Base-by-base conservation (phyloP, 768 basidiomycete species). In the Lactifluus subvellereus region DNA sequence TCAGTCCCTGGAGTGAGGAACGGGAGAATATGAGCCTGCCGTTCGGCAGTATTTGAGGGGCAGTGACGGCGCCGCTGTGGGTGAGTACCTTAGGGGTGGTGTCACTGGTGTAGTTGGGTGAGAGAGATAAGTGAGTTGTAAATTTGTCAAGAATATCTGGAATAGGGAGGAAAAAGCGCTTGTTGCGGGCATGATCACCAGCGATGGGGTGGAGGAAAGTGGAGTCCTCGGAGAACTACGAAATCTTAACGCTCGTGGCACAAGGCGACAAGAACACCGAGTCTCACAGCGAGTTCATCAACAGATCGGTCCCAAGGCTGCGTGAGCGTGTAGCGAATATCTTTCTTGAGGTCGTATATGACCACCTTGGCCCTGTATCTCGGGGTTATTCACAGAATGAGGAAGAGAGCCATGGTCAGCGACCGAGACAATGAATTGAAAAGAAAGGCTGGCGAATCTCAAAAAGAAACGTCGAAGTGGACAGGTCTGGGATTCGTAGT, bases 281-380 rank as follows among this genome's bases (percentile, higher is more conserved):
- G 14, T 64, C 85, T 68, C 72, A 89, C 88, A 35, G 79, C 77
- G 20, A 91, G 71, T 37, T 79, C 71, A 66, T 78, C 80, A 0
- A 89, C 85, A 37, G 89, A 90, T 30, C 90, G 83, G 72, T 97
- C 93, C 95, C 94, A 98, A 43, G 79, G 70, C 68, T 91, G 86
- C 0, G 91, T 91, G 56, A 93, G 75, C 0, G 86, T 89, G 70
- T 81, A 89, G 33, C 86, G 80, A 14, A 88, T 78, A n/a, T 83
- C 75, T 64, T 81, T 84, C 48, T 74, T 72, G 16, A 96, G 75
- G 69, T 95, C 91, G 69, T 87, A 91, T 9, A 94, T 81, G 48
- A 93, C 84, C 52, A 94, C 80, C 71, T 90, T 89, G 8, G 83
- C 81, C 64, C 91, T 90, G 66, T 0, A 20, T 59, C 37, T 16